These are phyloP conservation scores for Bondarzewia mesenterica DNA, from an alignment of 1,284 basidiomycete species.

Conservation along the genomic window DNA sequence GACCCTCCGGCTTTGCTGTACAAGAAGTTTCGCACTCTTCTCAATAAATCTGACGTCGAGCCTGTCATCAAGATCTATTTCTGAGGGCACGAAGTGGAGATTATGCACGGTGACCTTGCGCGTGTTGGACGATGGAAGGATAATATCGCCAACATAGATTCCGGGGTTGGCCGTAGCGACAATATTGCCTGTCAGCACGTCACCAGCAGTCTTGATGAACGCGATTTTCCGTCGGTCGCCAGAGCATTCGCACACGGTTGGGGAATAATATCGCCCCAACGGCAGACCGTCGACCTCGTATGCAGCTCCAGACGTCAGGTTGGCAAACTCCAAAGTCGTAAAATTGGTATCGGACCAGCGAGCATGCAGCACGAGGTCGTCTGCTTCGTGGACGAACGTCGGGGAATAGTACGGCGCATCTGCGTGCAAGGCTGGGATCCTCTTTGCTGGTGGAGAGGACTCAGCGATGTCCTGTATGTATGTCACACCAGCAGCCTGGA, in stretches of 20 bases:
- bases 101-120: background rate
- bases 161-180: slow-evolving; percentile 56
- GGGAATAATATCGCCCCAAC: slow-evolving; percentile 55
- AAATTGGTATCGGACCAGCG: slow-evolving; percentile 61
- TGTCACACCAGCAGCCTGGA: slow-evolving; percentile 47
- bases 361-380: slow-evolving; percentile 48
- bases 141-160: slow-evolving; percentile 53
- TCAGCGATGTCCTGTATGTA: slow-evolving; percentile 39
- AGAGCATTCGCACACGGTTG: slow-evolving; percentile 39
- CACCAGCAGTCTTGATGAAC: slow-evolving; percentile 54
- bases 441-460: slow-evolving; percentile 17
- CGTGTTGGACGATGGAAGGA: slow-evolving; percentile 33
- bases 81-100: background rate
- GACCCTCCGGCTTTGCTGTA: background rate
- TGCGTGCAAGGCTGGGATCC: slow-evolving; percentile 40
- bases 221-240: slow-evolving; percentile 42
- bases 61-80: background rate
- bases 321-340: slow-evolving; percentile 56
- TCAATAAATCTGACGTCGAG: background rate
- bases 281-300: slow-evolving; percentile 49
- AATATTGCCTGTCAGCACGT: slow-evolving; percentile 50
- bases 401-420: slow-evolving; percentile 59
- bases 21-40: background rate
- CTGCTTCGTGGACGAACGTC: slow-evolving; percentile 42
- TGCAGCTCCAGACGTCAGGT: slow-evolving; percentile 35